These are phyloP conservation scores for Paxillus ammoniavirescens DNA, from an alignment of 768 basidiomycete species.

Conservation along the genomic window DNA sequence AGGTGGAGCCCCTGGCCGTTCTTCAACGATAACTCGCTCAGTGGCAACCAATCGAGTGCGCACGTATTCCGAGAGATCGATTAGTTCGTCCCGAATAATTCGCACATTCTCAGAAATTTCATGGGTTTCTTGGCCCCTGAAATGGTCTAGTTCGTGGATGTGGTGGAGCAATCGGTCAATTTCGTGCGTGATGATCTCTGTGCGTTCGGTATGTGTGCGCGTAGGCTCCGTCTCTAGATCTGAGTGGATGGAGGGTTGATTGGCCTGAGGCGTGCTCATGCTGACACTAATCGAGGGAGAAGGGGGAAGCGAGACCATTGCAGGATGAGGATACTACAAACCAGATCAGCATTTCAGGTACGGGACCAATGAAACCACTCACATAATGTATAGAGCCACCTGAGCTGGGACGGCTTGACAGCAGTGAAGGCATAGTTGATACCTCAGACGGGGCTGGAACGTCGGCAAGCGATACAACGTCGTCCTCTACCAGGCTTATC, in stretches of 20 bases:
- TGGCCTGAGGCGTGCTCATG: slow-evolving; percentile 46
- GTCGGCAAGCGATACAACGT: slow-evolving; percentile 17
- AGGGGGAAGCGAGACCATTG: slow-evolving; percentile 26
- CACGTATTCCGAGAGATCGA: slow-evolving; percentile 57
- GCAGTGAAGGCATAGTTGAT: slow-evolving; percentile 57
- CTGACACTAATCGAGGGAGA: slow-evolving; percentile 47
- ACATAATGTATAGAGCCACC: slow-evolving; percentile 31
- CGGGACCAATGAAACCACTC: slow-evolving; percentile 18
- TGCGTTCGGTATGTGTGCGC: slow-evolving; percentile 35
- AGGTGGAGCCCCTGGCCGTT: slow-evolving; percentile 12
- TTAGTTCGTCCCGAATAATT: slow-evolving; percentile 67
- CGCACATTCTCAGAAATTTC: slow-evolving; percentile 67
- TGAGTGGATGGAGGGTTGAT: slow-evolving; percentile 48
- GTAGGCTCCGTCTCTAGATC: slow-evolving; percentile 44
- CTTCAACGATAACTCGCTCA: slow-evolving; percentile 14
- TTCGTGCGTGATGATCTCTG: slow-evolving; percentile 48
- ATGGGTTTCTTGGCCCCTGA: slow-evolving; percentile 60
- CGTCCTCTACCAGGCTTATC: slow-evolving; percentile 33
- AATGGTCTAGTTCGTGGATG: slow-evolving; percentile 63
- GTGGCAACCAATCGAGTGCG: slow-evolving; percentile 36
- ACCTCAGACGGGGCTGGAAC: slow-evolving; percentile 28
- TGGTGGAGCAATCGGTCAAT: slow-evolving; percentile 50
- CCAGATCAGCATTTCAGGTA: neutral
- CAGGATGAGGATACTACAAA: slow-evolving; percentile 32
- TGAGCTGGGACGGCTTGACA: slow-evolving; percentile 42